phyloP scores from a whole-genome alignment of 1,284 basidiomycete species.

The Ganoderma lingzhi region DNA sequence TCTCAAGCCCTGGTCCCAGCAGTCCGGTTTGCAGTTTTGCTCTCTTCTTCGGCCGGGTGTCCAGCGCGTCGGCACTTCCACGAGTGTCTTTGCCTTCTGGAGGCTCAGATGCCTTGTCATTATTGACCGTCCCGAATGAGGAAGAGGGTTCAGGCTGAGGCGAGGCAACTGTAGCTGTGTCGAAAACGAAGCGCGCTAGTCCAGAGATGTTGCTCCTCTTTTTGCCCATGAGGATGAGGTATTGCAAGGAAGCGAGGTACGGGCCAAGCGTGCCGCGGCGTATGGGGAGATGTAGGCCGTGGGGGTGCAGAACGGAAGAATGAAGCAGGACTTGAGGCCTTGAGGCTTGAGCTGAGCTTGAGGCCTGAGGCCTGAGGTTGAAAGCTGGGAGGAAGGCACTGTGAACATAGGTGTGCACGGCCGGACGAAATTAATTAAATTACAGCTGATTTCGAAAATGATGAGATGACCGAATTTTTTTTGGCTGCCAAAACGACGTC shows the following conservation, averaged over 20 bases:
- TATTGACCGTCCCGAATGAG: neutral
- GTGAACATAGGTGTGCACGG: too few species aligned
- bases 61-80: neutral
- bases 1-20: slow-evolving; percentile 44
- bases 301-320: neutral
- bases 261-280: neutral
- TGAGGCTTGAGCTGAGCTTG: too few species aligned
- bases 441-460: too few species aligned
- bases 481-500: too few species aligned
- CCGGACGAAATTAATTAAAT: too few species aligned
- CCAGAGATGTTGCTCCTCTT: slow-evolving; percentile 55
- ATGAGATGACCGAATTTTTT: too few species aligned
- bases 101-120: neutral
- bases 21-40: slow-evolving; percentile 40
- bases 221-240: slow-evolving; percentile 42
- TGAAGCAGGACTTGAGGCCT: neutral
- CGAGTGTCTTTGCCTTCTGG: neutral
- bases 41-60: slow-evolving; percentile 41
- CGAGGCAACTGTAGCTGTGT: slow-evolving; percentile 26
- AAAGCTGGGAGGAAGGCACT: too few species aligned
- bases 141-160: neutral
- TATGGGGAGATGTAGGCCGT: neutral
- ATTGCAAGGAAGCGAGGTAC: neutral
- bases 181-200: slow-evolving; percentile 57
- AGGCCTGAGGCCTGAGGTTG: too few species aligned